A percentile compares a stretch with the other conserved stretches of the same genome.
These are phyloP conservation scores for Artemisia tridentata DNA, from an alignment of 129 eudicot genomes.

Conservation along the genomic window DNA sequence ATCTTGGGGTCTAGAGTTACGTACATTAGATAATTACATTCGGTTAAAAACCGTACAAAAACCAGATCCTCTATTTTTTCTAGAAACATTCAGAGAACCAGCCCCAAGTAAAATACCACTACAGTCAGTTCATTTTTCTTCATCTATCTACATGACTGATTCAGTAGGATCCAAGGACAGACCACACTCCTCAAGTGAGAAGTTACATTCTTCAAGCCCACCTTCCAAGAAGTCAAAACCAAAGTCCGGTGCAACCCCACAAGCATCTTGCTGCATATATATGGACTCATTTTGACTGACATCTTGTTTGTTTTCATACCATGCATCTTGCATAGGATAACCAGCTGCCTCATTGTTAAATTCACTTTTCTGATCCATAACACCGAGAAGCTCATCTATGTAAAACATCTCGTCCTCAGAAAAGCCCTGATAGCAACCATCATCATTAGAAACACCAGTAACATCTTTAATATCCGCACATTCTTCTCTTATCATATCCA, in stretches of 20 bases:
- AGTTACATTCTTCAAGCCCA: constrained; percentile 47
- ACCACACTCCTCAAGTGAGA: constrained; percentile 40
- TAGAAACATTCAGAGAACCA: constrained; percentile 17
- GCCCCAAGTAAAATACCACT: constrained; percentile 5
- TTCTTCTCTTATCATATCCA: constrained; percentile 19
- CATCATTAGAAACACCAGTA: constrained; percentile 20
- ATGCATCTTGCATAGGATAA: background rate
- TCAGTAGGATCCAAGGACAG: constrained; percentile 30
- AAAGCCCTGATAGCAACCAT: constrained; percentile 14
- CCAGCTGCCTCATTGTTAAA: background rate
- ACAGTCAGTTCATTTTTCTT: constrained; percentile 21
- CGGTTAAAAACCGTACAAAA: constrained; percentile 3
- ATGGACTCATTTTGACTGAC: background rate
- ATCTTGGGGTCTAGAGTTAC: background rate
- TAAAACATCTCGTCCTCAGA: constrained; percentile 60
- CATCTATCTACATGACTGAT: background rate
- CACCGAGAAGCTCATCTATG: constrained; percentile 52
- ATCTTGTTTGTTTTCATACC: background rate
- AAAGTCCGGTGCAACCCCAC: constrained; percentile 16
- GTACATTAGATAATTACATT: constrained; percentile 10
- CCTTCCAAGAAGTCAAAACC: constrained; percentile 56
- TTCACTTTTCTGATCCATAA: constrained; percentile 7
- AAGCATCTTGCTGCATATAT: constrained; percentile 18
- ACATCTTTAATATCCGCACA: background rate
- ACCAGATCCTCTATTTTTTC: constrained; percentile 12